Evolutionary conservation across 306 rosid genomes (phyloP).

Genomic region (Urtica urens): DNA sequence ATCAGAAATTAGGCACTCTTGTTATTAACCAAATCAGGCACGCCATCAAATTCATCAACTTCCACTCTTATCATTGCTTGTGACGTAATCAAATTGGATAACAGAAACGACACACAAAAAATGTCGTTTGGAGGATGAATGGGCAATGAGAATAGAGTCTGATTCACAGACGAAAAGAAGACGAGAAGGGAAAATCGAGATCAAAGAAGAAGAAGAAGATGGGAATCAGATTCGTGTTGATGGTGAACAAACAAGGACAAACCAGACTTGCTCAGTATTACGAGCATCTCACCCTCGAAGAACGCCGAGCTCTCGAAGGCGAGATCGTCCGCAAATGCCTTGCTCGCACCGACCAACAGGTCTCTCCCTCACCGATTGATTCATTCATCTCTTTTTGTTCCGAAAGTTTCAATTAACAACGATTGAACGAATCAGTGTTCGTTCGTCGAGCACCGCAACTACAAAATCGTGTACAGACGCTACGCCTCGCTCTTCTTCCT

Average conservation of each 20-base stretch:
- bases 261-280: conserved; percentile 94
- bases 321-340: conserved; percentile 96
- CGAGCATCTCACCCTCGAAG: conserved; percentile 76
- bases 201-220: conserved; percentile 18
- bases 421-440: conserved; percentile 67
- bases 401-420: too few species aligned
- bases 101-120: too few species aligned
- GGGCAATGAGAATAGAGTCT: too few species aligned
- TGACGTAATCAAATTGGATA: too few species aligned
- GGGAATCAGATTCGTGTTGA: conserved; percentile 92
- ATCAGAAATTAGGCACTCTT: too few species aligned
- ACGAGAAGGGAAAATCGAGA: background rate
- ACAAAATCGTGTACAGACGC: conserved; percentile 89
- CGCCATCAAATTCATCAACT: too few species aligned
- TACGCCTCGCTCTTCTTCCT: conserved; percentile 90
- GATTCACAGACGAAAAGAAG: too few species aligned
- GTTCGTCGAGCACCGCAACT: conserved; percentile 95
- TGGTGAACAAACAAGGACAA: conserved; percentile 95
- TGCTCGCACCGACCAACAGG: conserved; percentile 83
- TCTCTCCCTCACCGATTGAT: conserved; percentile 10
- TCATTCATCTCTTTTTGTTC: too few species aligned
- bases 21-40: too few species aligned
- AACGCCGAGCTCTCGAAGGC: conserved; percentile 80
- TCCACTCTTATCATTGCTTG: too few species aligned
- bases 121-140: too few species aligned